Evolutionary conservation across 163 green algal species (phyloP).

Genomic region (Volvox carteri): DNA sequence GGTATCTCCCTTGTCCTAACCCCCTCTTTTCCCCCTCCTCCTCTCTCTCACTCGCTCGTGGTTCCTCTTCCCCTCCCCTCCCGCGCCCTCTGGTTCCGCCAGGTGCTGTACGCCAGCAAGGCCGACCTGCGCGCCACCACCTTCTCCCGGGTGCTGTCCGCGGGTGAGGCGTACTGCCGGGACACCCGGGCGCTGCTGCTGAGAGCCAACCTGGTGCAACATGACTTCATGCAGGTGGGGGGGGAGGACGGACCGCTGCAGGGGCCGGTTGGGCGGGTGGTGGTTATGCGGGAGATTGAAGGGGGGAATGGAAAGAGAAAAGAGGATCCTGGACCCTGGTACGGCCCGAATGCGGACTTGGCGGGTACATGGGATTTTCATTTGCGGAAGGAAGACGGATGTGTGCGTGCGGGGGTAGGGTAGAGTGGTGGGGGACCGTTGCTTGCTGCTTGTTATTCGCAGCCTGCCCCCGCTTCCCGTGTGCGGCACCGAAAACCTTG

Average conservation of each 20-base stretch:
- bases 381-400: too few species aligned
- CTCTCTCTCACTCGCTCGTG: not conserved
- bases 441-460: too few species aligned
- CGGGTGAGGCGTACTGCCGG: constrained; percentile 77
- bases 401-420: too few species aligned
- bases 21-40: too few species aligned
- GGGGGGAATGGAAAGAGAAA: not conserved
- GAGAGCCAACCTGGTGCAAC: constrained; percentile 55
- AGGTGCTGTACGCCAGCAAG: constrained; percentile 78
- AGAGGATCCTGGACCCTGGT: too few species aligned
- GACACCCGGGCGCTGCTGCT: constrained; percentile 65
- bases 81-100: not conserved
- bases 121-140: constrained; percentile 75
- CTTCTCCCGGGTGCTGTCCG: constrained; percentile 70
- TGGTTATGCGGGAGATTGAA: not conserved
- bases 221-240: constrained; percentile 55
- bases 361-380: too few species aligned
- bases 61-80: not conserved
- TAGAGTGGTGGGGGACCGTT: too few species aligned
- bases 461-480: too few species aligned
- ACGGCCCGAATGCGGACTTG: too few species aligned
- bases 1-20: too few species aligned
- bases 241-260: not conserved
- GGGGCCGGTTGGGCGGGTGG: not conserved
- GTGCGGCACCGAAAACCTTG: too few species aligned